Base-by-base conservation (phyloP, 2,329 filamentous ascomycete species). In the Trichoderma sp. region DNA sequence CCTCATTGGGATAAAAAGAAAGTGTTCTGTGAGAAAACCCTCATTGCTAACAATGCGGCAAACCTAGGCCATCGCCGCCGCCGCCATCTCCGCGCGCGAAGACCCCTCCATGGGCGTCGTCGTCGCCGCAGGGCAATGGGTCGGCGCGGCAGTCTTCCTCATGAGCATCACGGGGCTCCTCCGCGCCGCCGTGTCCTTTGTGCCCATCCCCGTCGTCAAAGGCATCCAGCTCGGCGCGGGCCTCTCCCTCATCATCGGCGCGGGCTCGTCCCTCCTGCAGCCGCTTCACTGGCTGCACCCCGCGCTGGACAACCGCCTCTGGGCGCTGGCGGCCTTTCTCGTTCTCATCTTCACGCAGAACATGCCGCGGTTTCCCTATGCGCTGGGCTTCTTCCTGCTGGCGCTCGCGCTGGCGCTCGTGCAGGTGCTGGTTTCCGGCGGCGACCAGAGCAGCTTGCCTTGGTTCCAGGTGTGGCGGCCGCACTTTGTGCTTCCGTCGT, bases 181-280 rank as follows among this genome's bases (percentile, higher is more conserved):
- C 37, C 85, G 85, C 69, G 91, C 89, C 85, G 89, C 93, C 63
- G 90, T 92, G 10, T 81, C 84, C n/a, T 84, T 89, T 16, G 91
- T 96, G 10, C 95, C 95, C 0, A 88, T 94, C 16, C 92, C 94
- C 0, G 91, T 98, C 0, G 90, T 98, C 65, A 97, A 97, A 77
- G 95, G 95, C 35, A 97, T 98, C 73, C 96, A 98, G 80, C 88
- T 97, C 59, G 95, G 95, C 47, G 95, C 95, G 5, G 95, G 95
- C 1, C 83, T 98, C 59, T 93, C 91, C 19, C 86, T 98, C 19
- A 87, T 94, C 66, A 86, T 97, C 69, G 91, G 92, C 14, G 92
- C 93, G 8, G 93, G 92, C 3, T 83, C 85, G 0, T 86, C 83
- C 58, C 85, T 96, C 69, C 84, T 96, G 14, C 83, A 85, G 21